Evolutionary conservation across 2,329 filamentous ascomycete species (phyloP), one percentile per base, ranked within the genome.

Genomic region (Thelonectria olida): DNA sequence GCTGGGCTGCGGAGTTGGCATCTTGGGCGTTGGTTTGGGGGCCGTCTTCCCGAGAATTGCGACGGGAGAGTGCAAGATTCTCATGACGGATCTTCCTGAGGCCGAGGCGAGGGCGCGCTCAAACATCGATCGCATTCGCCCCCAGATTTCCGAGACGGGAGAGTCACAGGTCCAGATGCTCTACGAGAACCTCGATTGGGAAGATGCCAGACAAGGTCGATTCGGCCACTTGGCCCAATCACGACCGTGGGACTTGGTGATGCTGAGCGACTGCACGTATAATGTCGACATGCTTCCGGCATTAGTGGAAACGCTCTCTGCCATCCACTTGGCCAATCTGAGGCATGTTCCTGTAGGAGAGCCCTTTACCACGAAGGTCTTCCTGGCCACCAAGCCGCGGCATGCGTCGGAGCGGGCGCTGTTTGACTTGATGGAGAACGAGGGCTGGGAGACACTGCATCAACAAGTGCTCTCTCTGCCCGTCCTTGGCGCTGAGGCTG

Each of bases 211-310:
- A 25, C 61, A 73, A 2, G 84, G 83, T 1, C 57, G 50, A 0
- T 84, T 87, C 62, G 82, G 82, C 0, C 66, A 75, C 0, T 70
- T 78, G 22, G 78, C 77, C 1, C 63, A 67, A n/a, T 73, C 76
- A 1, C 74, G 72, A 2, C 61, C 72, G 2, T 88, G 85, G 85
- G 82, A 87, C 60, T 73, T 87, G 5, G 69, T 87, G 47, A 77
- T 86, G 53, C 75, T 88, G 20, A 87, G 85, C 70, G 86, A 88
- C 72, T 87, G 86, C 78, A 88, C 85, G 0, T 88, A 88, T 77
- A 88, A 88, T 62, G 82, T 81, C 54, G 85, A 88, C 69, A 82
- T 81, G 63, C 74, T 88, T 23, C 81, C 83, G 1, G 79, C 83
- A 2, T 77, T 88, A 20, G 81, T 87, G 4, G 79, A 79, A 52